A percentile compares a stretch with the other conserved stretches of the same genome.
These are phyloP conservation scores for Fonsecaea monophora DNA, from an alignment of 2,329 filamentous ascomycete genomes.

Conservation along the genomic window DNA sequence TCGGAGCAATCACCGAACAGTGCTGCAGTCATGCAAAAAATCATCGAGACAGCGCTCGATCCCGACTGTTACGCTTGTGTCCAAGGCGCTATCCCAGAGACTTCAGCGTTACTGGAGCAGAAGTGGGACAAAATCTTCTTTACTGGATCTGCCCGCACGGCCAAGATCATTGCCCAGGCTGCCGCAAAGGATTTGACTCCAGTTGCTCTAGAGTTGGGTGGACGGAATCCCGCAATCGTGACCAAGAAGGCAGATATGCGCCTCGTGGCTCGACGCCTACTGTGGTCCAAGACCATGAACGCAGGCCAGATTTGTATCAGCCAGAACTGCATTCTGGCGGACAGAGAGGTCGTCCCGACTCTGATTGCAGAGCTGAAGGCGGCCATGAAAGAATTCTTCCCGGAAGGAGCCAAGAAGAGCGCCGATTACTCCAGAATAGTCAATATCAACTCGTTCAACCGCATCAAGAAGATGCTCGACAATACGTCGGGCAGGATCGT, in stretches of 20 bases:
- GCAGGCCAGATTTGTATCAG: slow-evolving; percentile 91
- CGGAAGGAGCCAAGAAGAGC: slow-evolving; percentile 77
- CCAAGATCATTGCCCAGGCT: slow-evolving; percentile 86
- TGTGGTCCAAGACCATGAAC: slow-evolving; percentile 88
- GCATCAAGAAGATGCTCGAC: slow-evolving; percentile 92
- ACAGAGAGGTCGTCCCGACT: slow-evolving; percentile 72
- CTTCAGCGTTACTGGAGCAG: slow-evolving; percentile 78
- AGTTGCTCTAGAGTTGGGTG: slow-evolving; percentile 86
- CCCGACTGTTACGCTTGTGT: slow-evolving; percentile 75
- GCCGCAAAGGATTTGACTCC: slow-evolving; percentile 89
- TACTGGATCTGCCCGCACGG: slow-evolving; percentile 80
- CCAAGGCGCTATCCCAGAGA: slow-evolving; percentile 82
- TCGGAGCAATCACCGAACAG: slow-evolving; percentile 80
- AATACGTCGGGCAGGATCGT: slow-evolving; percentile 81
- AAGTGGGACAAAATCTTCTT: slow-evolving; percentile 99
- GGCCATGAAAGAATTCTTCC: slow-evolving; percentile 79
- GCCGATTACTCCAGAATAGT: slow-evolving; percentile 81
- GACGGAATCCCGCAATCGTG: slow-evolving; percentile 88
- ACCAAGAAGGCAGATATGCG: slow-evolving; percentile 80
- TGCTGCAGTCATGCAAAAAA: slow-evolving; percentile 78
- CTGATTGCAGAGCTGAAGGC: slow-evolving; percentile 78
- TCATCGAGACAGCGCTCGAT: slow-evolving; percentile 79
- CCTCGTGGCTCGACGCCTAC: slow-evolving; percentile 79
- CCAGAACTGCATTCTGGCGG: slow-evolving; percentile 89
- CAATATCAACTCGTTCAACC: slow-evolving; percentile 77